Evolutionary conservation across 306 rosid genomes (phyloP), one percentile per base, ranked within the genome.

Genomic region (Lablab purpureus): DNA sequence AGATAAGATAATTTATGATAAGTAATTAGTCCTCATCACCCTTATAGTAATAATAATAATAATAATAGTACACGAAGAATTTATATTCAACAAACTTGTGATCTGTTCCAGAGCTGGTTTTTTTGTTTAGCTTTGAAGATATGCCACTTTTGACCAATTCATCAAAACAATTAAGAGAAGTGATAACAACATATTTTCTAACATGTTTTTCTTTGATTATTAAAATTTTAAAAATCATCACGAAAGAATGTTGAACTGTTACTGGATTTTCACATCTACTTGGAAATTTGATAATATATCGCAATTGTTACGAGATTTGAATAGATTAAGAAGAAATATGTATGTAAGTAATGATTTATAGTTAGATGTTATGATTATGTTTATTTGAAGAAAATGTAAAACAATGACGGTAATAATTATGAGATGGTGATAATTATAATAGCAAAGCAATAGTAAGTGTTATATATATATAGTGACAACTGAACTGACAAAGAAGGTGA

Each of bases 391-490:
- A 82, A 76, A 71, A 71, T 74, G 28, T 82, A 51, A 76, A 70
- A 70, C 67, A 82, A 75, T 69, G 81, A 41, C 82, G 64, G 79
- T 77, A 71, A 77, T 77, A 82, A 82, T 82, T 9, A 65, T 71
- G 71, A 30, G 18, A 64, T 71, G 76, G 75, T 54, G 71, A 76
- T 65, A 76, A 82, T 32, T 30, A 62, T 63, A 70, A 71, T 41
- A 63, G 75, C 43, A 77, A 82, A 82, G 63, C 22, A 76, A 70
- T 10, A 76, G 73, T 76, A 62, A 82, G 14, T 15, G 34, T 76
- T 60, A 82, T 50, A 69, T 60, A 82, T 50, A 69, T 67, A 82
- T 64, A 82, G 79, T 22, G 86, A 77, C 86, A 63, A 74, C 65
- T 74, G 76, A 81, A 81, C 80, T 67, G 76, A 55, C 75, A 69